Conservation (phyloP, 495 filamentous ascomycete genomes). For the Penicillium parvum region DNA sequence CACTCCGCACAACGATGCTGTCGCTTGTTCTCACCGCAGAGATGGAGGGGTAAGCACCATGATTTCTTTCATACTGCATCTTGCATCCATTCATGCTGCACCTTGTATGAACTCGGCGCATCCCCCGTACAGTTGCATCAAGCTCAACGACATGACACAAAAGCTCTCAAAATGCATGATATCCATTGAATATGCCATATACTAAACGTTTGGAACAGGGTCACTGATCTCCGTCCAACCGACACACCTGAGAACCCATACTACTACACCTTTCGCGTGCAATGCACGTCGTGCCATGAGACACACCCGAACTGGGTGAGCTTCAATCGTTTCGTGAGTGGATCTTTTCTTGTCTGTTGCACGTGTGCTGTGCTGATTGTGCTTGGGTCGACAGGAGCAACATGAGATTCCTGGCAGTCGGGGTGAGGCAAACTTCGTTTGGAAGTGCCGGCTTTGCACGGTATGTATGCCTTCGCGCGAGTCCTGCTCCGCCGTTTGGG, state of each 20-base stretch:
- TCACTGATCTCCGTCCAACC: conserved; percentile 80
- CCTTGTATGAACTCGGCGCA: background rate
- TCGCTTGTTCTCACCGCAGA: conserved; percentile 77
- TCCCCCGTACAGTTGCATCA: conserved; percentile 5
- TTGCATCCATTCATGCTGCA: too few species aligned
- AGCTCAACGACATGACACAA: conserved; percentile 3
- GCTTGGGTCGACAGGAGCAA: conserved; percentile 55
- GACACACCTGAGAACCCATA: conserved; percentile 79
- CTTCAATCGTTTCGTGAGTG: conserved; percentile 81
- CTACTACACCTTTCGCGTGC: conserved; percentile 93
- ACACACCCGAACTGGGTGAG: conserved; percentile 81
- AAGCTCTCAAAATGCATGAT: background rate
- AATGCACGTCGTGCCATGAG: conserved; percentile 93
- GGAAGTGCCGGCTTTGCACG: conserved; percentile 92
- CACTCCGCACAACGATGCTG: conserved; percentile 56
- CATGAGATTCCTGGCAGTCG: conserved; percentile 86
- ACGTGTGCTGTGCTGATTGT: background rate
- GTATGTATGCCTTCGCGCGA: conserved; percentile 36
- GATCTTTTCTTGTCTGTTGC: background rate
- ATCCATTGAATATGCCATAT: background rate
- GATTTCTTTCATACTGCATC: too few species aligned
- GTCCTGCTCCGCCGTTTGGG: too few species aligned
- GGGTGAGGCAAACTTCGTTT: conserved; percentile 97
- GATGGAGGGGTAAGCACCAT: conserved; percentile 57
- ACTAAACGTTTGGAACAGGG: conserved; percentile 48